phyloP scores from a whole-genome alignment of 225 moss, liverwort and hornwort species.

The Bryoerythrophyllum caledonicum region DNA sequence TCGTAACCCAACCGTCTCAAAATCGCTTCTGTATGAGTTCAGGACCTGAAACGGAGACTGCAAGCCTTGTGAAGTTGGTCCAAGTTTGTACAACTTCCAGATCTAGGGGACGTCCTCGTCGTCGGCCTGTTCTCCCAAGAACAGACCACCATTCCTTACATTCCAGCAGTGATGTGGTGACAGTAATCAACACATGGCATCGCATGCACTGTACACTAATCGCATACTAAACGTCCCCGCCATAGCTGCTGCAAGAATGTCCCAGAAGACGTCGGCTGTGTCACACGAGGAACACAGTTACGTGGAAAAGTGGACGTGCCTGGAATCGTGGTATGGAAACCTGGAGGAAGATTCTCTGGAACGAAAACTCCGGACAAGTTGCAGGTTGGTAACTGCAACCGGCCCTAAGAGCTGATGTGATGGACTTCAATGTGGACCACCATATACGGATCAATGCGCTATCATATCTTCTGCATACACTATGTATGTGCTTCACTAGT shows the following conservation, averaged over 20 bases:
- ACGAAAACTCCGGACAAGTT: slow-evolving; percentile 20
- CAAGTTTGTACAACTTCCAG: neutral
- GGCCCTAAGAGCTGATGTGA: neutral
- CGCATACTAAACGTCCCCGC: neutral
- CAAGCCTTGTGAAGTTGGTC: neutral
- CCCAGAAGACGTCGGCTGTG: slow-evolving; percentile 7
- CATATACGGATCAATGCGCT: neutral
- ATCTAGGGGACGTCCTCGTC: neutral
- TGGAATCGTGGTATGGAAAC: slow-evolving; percentile 16
- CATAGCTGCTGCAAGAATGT: slow-evolving; percentile 13
- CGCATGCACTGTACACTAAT: neutral
- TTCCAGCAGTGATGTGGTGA: neutral
- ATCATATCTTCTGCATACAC: neutral
- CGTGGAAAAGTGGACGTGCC: slow-evolving; percentile 2
- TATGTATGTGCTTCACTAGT: neutral
- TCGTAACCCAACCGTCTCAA: neutral
- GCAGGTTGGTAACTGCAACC: neutral
- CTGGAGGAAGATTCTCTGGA: slow-evolving; percentile 14
- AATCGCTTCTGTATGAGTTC: neutral
- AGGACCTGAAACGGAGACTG: slow-evolving; percentile 1
- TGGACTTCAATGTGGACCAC: neutral
- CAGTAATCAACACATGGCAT: neutral
- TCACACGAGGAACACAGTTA: neutral
- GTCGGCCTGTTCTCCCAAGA: neutral
- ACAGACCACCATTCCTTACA: neutral